phyloP scores from a whole-genome alignment of 306 rosid species.

The Lathyrus oleraceus region DNA sequence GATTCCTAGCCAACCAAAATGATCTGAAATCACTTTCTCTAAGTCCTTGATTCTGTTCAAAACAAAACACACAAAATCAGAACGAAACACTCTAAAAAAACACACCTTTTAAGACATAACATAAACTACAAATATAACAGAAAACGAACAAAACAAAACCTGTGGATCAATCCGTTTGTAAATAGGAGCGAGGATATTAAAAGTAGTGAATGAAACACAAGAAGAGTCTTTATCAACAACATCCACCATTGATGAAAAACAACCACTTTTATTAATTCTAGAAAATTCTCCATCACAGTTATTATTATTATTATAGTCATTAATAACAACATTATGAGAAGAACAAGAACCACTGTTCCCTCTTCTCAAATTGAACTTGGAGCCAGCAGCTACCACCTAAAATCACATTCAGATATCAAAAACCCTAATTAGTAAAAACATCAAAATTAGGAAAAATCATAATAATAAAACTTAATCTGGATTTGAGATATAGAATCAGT shows the following conservation, averaged over 20 bases:
- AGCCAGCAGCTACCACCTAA: conserved; percentile 56
- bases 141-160: conserved; percentile 50
- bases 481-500: neutral
- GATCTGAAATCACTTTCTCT: conserved; percentile 72
- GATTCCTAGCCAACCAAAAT: conserved; percentile 68
- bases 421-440: conserved; percentile 3
- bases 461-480: neutral
- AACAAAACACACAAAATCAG: conserved; percentile 28
- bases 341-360: conserved; percentile 35
- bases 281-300: conserved; percentile 45
- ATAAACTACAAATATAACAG: neutral
- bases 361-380: conserved; percentile 48
- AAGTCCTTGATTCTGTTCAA: conserved; percentile 62
- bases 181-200: conserved; percentile 82
- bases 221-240: conserved; percentile 43
- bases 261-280: conserved; percentile 29
- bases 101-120: neutral
- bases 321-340: conserved; percentile 25
- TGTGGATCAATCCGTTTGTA: conserved; percentile 83
- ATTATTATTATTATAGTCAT: neutral
- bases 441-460: neutral
- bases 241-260: conserved; percentile 43
- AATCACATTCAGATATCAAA: conserved; percentile 31
- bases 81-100: conserved; percentile 25
- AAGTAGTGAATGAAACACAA: conserved; percentile 74